Conservation (phyloP, 805 yeast species). For the Pichia exigua region DNA sequence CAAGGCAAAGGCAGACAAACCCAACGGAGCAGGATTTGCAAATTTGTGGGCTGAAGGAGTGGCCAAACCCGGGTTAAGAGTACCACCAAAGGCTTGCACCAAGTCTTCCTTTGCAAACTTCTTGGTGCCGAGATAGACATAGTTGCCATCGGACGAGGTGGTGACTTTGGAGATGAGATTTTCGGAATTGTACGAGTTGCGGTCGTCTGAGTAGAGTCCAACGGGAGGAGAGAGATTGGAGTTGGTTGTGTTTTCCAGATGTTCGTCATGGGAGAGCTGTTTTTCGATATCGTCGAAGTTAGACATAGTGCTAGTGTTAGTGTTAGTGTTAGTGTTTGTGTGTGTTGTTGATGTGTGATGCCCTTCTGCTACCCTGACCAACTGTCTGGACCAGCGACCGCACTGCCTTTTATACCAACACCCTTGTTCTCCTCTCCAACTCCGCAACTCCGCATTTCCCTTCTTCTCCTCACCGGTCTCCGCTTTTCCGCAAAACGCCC, state of each 20-base stretch:
- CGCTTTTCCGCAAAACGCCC: not conserved
- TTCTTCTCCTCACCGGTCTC: not conserved
- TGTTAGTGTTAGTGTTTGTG: not conserved
- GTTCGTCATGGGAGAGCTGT: conserved; percentile 15
- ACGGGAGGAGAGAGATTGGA: conserved; percentile 17
- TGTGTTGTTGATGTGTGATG: not conserved
- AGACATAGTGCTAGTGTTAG: not conserved
- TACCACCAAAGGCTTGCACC: conserved; percentile 72
- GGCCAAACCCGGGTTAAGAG: conserved; percentile 60
- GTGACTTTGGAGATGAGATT: conserved; percentile 24
- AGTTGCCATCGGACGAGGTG: conserved; percentile 52
- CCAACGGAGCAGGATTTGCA: conserved; percentile 75
- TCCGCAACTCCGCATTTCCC: not conserved
- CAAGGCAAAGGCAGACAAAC: conserved; percentile 62
- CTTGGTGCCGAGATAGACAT: conserved; percentile 63
- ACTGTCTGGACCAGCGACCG: too few relatives aligned
- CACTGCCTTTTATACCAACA: not conserved
- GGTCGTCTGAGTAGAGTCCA: conserved; percentile 14
- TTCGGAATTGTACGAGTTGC: conserved; percentile 4
- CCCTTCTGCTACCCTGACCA: too few relatives aligned
- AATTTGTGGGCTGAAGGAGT: conserved; percentile 50
- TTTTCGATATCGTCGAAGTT: conserved; percentile 17
- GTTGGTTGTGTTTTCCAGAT: conserved; percentile 7
- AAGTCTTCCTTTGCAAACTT: conserved; percentile 57
- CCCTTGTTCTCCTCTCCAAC: not conserved